Evolutionary conservation across 2,329 filamentous ascomycete species (phyloP).

Genomic region (Apiospora sp.): DNA sequence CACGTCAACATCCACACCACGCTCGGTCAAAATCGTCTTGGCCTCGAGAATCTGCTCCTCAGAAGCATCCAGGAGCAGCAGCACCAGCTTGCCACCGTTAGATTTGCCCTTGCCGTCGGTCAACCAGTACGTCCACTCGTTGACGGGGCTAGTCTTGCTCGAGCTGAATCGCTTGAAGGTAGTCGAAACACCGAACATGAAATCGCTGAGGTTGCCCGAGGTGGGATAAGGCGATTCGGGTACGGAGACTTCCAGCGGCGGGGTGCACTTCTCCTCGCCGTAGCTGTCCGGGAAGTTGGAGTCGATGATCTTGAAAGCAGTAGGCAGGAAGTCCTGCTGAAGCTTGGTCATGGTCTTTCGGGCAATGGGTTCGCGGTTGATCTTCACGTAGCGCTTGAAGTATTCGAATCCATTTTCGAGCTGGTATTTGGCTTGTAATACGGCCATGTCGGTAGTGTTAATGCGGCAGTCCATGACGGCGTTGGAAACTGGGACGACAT

Average conservation of each 20-base stretch:
- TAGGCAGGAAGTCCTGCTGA: constrained; percentile 55
- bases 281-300: constrained; percentile 51
- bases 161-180: constrained; percentile 63
- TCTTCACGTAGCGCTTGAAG: constrained; percentile 62
- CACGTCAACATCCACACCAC: constrained; percentile 65
- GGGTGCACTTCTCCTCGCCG: constrained; percentile 52
- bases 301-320: constrained; percentile 57
- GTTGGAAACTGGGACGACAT: constrained; percentile 43
- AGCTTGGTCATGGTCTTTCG: constrained; percentile 61
- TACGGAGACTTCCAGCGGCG: constrained; percentile 60
- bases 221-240: constrained; percentile 58
- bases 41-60: constrained; percentile 60
- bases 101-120: constrained; percentile 63
- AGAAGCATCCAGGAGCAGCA: constrained; percentile 61
- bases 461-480: constrained; percentile 58
- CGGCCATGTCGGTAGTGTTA: constrained; percentile 54
- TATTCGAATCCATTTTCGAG: constrained; percentile 62
- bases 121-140: constrained; percentile 68
- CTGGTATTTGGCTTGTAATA: constrained; percentile 55
- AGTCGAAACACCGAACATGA: constrained; percentile 67
- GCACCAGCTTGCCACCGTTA: constrained; percentile 64
- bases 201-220: constrained; percentile 61
- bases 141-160: constrained; percentile 58
- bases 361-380: constrained; percentile 56
- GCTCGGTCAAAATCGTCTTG: constrained; percentile 52